Percentiles rank a stretch among this genome's conserved stretches.
Conservation (phyloP, 257 asterid species). For the Solanum sejunctum region DNA sequence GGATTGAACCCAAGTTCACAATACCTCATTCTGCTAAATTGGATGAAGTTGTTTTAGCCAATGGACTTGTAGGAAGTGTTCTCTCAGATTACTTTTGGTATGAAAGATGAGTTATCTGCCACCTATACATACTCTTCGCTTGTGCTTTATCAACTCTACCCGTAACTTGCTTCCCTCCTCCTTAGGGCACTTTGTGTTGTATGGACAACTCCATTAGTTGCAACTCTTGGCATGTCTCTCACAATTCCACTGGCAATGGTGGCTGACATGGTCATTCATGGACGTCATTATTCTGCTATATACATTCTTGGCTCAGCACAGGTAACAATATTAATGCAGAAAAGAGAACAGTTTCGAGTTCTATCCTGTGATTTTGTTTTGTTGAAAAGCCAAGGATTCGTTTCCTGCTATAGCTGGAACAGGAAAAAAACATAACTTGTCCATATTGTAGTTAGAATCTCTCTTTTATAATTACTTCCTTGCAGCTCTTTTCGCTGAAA, state of each 20-base stretch:
- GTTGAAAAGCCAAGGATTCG: background rate
- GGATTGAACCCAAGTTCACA: conserved; percentile 88
- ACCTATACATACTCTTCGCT: background rate
- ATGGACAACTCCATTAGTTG: conserved; percentile 98
- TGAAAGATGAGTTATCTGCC: background rate
- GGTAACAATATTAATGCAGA: conserved; percentile 27
- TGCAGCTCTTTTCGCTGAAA: background rate
- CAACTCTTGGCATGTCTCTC: conserved; percentile 96
- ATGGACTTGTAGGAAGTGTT: conserved; percentile 87
- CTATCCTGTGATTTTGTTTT: background rate
- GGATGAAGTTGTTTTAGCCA: conserved; percentile 93
- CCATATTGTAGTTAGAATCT: background rate
- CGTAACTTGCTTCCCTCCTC: background rate
- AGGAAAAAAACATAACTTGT: background rate
- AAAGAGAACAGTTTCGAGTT: background rate
- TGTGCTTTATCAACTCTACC: background rate
- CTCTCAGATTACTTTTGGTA: conserved; percentile 97
- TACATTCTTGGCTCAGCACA: conserved; percentile 86
- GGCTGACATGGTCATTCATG: conserved; percentile 95
- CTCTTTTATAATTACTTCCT: background rate
- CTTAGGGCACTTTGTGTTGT: conserved; percentile 94
- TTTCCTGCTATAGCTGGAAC: background rate
- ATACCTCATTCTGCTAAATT: conserved; percentile 75
- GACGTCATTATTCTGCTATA: conserved; percentile 86
- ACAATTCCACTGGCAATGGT: conserved; percentile 98